Conservation (phyloP, 192 early-diverging fungal genomes). For the Cladochytrium replicatum region DNA sequence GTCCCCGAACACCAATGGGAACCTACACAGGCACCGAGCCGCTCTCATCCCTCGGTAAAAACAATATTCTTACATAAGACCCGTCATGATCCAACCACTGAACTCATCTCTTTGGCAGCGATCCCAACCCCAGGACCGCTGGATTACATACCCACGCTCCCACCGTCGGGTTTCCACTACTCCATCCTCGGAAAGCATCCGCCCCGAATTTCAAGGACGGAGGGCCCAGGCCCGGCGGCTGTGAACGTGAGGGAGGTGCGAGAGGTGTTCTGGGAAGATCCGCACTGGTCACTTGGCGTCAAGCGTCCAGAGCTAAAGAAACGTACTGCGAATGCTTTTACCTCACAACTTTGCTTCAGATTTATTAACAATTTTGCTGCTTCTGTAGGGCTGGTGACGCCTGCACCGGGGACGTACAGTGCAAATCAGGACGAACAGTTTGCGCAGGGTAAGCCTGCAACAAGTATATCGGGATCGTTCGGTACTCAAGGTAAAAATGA, state of each 20-base stretch:
- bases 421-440: too few relatives aligned
- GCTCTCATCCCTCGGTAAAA: too few relatives aligned
- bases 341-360: background rate
- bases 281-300: conserved; percentile 34
- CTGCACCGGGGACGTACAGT: too few relatives aligned
- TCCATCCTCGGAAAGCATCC: conserved; percentile 42
- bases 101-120: conserved; percentile 13
- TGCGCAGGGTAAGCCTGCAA: too few relatives aligned
- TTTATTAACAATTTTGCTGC: too few relatives aligned
- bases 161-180: conserved; percentile 29
- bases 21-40: too few relatives aligned
- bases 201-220: background rate
- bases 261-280: conserved; percentile 24
- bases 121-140: conserved; percentile 38
- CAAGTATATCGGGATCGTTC: too few relatives aligned
- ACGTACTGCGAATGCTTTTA: background rate
- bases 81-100: too few relatives aligned
- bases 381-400: too few relatives aligned
- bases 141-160: conserved; percentile 33
- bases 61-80: too few relatives aligned
- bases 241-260: conserved; percentile 22
- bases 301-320: conserved; percentile 12
- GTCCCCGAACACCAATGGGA: too few relatives aligned
- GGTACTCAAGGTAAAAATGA: too few relatives aligned
- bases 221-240: conserved; percentile 32